A percentile compares a stretch with the other conserved stretches of the same genome.
These are phyloP conservation scores for Phytophthora chlamydospora DNA, from an alignment of 352 stramenopile species.

Conservation along the genomic window DNA sequence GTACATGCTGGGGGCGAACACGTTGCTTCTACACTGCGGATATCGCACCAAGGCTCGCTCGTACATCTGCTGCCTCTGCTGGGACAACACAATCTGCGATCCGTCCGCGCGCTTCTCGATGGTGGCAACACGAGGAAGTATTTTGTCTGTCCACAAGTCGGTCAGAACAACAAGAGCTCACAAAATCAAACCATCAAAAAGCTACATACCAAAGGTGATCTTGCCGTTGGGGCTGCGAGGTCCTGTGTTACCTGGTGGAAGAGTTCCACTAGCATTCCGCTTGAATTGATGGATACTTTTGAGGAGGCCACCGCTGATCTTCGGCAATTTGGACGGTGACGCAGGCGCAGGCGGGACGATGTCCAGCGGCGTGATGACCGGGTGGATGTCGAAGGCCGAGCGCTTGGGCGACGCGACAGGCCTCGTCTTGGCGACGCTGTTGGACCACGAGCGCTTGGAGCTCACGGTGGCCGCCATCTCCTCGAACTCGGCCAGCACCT, in stretches of 20 bases:
- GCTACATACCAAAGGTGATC: constrained; percentile 59
- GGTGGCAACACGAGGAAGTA: constrained; percentile 68
- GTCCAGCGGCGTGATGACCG: constrained; percentile 39
- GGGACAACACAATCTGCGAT: constrained; percentile 43
- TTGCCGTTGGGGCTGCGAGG: constrained; percentile 62
- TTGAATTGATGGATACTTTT: constrained; percentile 57
- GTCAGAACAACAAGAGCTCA: not conserved
- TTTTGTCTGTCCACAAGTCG: constrained; percentile 51
- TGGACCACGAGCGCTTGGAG: constrained; percentile 75
- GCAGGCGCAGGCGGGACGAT: constrained; percentile 21
- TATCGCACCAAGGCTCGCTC: constrained; percentile 65
- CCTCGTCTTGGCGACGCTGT: constrained; percentile 53
- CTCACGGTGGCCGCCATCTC: constrained; percentile 58
- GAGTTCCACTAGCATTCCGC: constrained; percentile 24
- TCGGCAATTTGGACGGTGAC: constrained; percentile 51
- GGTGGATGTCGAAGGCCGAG: constrained; percentile 30
- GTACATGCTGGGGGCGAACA: constrained; percentile 65
- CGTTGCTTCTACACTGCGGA: constrained; percentile 70
- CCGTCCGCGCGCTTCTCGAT: constrained; percentile 69
- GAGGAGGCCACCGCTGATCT: constrained; percentile 37
- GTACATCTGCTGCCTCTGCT: constrained; percentile 73
- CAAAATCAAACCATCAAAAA: not conserved
- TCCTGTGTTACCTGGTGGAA: constrained; percentile 30
- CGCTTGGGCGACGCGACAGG: constrained; percentile 23
- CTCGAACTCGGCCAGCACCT: constrained; percentile 74